phyloP scores from a whole-genome alignment of 208 protist genomes.

The Perkinsela sp. region DNA sequence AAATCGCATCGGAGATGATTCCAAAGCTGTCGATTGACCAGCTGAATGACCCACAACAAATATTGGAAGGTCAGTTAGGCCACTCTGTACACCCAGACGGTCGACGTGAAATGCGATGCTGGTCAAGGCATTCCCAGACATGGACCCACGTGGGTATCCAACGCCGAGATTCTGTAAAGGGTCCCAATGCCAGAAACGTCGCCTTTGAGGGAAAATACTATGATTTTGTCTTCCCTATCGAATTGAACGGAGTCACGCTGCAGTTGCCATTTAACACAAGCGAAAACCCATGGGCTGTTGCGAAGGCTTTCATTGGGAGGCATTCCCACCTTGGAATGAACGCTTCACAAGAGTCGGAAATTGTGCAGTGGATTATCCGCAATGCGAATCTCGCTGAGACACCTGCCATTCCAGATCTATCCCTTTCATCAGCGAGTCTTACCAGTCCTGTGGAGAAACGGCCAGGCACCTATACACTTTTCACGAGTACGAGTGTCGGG shows the following conservation, averaged over 20 bases:
- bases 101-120: background rate
- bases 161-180: background rate
- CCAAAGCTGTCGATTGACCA: background rate
- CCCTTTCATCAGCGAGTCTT: too few relatives aligned
- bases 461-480: too few relatives aligned
- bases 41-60: background rate
- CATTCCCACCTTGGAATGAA: background rate
- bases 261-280: background rate
- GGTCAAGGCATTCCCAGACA: background rate
- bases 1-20: background rate
- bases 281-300: background rate
- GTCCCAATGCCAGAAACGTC: background rate
- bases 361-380: background rate
- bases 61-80: background rate
- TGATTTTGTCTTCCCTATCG: background rate
- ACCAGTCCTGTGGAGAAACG: too few relatives aligned
- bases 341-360: background rate
- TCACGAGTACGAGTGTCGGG: too few relatives aligned
- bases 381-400: too few relatives aligned
- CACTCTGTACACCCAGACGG: background rate
- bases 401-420: too few relatives aligned
- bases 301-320: background rate
- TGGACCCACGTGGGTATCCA: too few relatives aligned
- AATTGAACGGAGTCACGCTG: background rate
- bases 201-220: background rate